Evolutionary conservation across 305 asterid species (phyloP).

Genomic region (Fraxinus angustifolia): DNA sequence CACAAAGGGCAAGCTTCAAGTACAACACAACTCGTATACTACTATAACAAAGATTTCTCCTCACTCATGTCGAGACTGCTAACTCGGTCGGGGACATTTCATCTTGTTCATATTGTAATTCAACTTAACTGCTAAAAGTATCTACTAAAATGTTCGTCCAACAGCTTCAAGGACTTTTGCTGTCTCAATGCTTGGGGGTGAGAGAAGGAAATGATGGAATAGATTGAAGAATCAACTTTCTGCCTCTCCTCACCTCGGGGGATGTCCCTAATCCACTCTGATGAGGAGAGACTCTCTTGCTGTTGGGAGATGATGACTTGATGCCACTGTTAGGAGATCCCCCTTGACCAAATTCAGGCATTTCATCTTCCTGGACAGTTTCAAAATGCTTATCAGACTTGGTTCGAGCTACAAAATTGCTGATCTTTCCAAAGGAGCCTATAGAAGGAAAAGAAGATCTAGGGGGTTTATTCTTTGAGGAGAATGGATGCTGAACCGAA

Average conservation of each 20-base stretch:
- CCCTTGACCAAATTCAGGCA: conserved; percentile 51
- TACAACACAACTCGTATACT: neutral
- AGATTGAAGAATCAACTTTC: conserved; percentile 60
- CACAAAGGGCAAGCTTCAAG: neutral
- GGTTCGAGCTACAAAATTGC: conserved; percentile 38
- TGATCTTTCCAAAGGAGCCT: conserved; percentile 37
- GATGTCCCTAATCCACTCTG: conserved; percentile 24
- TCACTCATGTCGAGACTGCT: neutral
- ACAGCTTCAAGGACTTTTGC: neutral
- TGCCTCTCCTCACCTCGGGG: conserved; percentile 51
- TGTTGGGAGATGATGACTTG: conserved; percentile 57
- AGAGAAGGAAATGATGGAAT: conserved; percentile 69
- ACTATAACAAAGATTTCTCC: neutral
- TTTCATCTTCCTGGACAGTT: conserved; percentile 40
- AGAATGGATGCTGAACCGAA: conserved; percentile 22
- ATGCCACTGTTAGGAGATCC: conserved; percentile 42
- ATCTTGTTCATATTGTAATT: neutral
- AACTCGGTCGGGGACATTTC: neutral
- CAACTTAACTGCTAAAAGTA: conserved; percentile 4
- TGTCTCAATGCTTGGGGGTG: conserved; percentile 46
- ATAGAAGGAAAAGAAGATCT: conserved; percentile 29
- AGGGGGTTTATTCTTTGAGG: conserved; percentile 36
- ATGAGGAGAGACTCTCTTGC: conserved; percentile 76
- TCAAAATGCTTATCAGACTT: conserved; percentile 39
- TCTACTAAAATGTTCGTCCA: conserved; percentile 1